Percentiles rank a stretch among this genome's conserved stretches.
phyloP scores from a whole-genome alignment of 192 early-diverging fungal genomes.

The Linnemannia schmuckeri region DNA sequence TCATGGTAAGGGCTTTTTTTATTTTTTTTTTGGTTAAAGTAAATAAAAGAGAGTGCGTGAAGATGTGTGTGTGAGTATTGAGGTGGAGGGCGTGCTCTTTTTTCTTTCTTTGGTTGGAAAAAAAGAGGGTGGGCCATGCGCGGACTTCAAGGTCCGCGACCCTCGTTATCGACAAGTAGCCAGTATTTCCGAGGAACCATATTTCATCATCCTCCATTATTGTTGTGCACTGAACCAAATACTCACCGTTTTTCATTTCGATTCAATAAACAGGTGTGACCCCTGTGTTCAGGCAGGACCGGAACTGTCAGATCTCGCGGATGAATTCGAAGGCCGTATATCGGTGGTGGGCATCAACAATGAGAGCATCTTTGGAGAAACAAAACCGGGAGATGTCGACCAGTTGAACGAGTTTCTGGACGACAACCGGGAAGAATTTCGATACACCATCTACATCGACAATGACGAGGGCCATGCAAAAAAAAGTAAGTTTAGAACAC shows the following conservation, averaged over 20 bases:
- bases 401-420: constrained; percentile 23
- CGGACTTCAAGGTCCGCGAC: not conserved
- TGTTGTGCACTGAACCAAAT: not conserved
- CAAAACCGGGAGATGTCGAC: constrained; percentile 13
- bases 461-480: constrained; percentile 44
- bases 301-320: constrained; percentile 37
- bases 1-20: constrained; percentile 23
- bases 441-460: constrained; percentile 43
- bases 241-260: not conserved
- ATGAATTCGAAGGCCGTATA: constrained; percentile 29
- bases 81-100: not conserved
- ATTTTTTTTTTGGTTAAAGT: not conserved
- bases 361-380: constrained; percentile 46
- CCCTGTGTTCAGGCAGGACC: constrained; percentile 47
- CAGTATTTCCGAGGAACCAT: not conserved
- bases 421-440: constrained; percentile 29
- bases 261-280: constrained; percentile 28
- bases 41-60: not conserved
- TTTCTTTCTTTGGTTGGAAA: not conserved
- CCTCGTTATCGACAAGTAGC: not conserved
- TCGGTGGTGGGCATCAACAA: constrained; percentile 50
- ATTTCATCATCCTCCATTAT: not conserved
- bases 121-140: not conserved
- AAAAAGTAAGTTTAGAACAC: constrained; percentile 33
- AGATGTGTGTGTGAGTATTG: not conserved